Percentiles rank a stretch among this genome's conserved stretches.
phyloP scores from a whole-genome alignment of 768 basidiomycete genomes.

The Termitomyces sp. region DNA sequence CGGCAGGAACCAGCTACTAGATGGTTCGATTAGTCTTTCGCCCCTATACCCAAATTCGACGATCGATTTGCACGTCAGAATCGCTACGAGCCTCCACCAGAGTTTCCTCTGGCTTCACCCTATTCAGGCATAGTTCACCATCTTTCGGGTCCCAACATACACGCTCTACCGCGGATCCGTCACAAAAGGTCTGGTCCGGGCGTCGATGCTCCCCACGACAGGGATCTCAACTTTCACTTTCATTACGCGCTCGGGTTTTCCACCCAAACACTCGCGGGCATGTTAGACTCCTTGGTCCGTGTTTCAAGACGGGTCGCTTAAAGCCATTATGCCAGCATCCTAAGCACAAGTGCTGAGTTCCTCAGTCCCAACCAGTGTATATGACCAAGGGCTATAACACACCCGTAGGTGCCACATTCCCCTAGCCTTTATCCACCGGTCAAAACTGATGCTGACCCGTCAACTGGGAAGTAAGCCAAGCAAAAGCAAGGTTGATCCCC shows the following conservation, averaged over 20 bases:
- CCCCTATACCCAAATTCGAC: conserved; percentile 95
- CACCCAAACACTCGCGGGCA: not conserved
- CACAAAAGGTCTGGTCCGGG: not conserved
- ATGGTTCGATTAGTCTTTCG: conserved; percentile 89
- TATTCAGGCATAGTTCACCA: conserved; percentile 79
- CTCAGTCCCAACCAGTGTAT: conserved; percentile 60
- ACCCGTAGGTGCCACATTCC: conserved; percentile 14
- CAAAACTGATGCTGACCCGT: too few species aligned
- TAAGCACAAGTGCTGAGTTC: not conserved
- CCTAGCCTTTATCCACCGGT: not conserved
- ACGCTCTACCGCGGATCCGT: not conserved
- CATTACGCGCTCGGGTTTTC: not conserved
- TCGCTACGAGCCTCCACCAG: conserved; percentile 94
- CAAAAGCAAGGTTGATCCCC: not conserved
- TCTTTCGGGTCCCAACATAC: not conserved
- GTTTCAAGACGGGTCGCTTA: not conserved
- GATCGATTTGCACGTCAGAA: conserved; percentile 97
- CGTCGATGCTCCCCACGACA: not conserved
- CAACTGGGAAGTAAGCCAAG: not conserved
- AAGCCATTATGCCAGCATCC: not conserved
- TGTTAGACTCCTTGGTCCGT: not conserved
- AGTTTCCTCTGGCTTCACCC: conserved; percentile 94
- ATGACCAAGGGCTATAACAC: conserved; percentile 59
- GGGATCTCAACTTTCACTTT: not conserved
- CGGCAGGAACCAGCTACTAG: conserved; percentile 70